Percentiles rank a stretch among this genome's conserved stretches.
These are phyloP conservation scores for Magnaporthiopsis rhizophila DNA, from an alignment of 2,329 filamentous ascomycete genomes.

Conservation along the genomic window DNA sequence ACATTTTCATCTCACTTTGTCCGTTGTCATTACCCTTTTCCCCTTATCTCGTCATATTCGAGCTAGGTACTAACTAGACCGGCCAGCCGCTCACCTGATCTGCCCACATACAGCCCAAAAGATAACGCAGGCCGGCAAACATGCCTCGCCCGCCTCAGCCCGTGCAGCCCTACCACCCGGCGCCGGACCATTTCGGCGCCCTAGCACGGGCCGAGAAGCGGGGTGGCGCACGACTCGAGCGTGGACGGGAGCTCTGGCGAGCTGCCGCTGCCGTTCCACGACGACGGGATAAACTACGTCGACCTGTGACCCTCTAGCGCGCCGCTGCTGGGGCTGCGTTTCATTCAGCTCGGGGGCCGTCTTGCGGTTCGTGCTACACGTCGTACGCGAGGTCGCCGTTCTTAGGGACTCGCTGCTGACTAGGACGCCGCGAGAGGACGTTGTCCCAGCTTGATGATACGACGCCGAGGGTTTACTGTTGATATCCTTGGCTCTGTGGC, in stretches of 20 bases:
- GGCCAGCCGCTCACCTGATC: background rate
- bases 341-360: slow-evolving; percentile 26
- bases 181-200: slow-evolving; percentile 13
- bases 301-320: slow-evolving; percentile 12
- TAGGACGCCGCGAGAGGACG: slow-evolving; percentile 13
- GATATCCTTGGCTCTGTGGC: slow-evolving; percentile 13
- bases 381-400: slow-evolving; percentile 22
- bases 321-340: slow-evolving; percentile 23
- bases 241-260: background rate
- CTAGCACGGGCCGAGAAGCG: slow-evolving; percentile 6
- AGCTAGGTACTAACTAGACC: background rate
- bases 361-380: slow-evolving; percentile 22
- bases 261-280: background rate
- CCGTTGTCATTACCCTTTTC: too few species aligned
- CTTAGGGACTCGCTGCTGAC: slow-evolving; percentile 18
- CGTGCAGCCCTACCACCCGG: slow-evolving; percentile 13
- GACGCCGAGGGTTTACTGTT: slow-evolving; percentile 19
- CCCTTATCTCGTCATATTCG: too few species aligned
- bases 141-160: slow-evolving; percentile 9
- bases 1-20: too few species aligned
- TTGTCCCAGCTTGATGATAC: slow-evolving; percentile 20
- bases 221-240: background rate
- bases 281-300: slow-evolving; percentile 7
- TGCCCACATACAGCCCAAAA: background rate
- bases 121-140: background rate